phyloP scores from a whole-genome alignment of 192 early-diverging fungal genomes.

The Thamnidium elegans region DNA sequence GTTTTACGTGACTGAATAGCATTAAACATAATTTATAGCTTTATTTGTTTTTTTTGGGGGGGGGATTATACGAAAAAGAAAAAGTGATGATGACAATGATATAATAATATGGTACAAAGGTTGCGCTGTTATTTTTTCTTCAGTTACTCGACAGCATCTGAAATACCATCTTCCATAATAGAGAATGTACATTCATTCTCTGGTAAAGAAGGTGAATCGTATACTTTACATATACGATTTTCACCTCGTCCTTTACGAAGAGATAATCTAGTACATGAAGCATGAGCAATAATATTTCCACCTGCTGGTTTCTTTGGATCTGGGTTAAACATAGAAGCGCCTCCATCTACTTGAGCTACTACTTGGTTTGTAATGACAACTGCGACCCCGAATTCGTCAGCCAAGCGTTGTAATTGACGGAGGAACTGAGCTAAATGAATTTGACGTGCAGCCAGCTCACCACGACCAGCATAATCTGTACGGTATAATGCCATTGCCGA shows the following conservation, averaged over 20 bases:
- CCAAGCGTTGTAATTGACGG: conserved; percentile 78
- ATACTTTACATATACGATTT: conserved; percentile 94
- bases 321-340: conserved; percentile 80
- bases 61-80: too few relatives aligned
- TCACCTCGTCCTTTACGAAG: conserved; percentile 90
- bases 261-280: conserved; percentile 92
- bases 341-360: conserved; percentile 91
- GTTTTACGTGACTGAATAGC: too few relatives aligned
- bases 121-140: too few relatives aligned
- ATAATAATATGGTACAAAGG: too few relatives aligned
- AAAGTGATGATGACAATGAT: too few relatives aligned
- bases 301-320: conserved; percentile 97
- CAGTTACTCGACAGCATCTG: conserved; percentile 73
- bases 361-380: conserved; percentile 99
- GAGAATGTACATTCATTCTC: conserved; percentile 92
- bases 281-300: conserved; percentile 97
- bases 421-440: conserved; percentile 94
- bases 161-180: conserved; percentile 87
- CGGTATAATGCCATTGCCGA: conserved; percentile 91
- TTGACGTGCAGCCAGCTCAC: conserved; percentile 92
- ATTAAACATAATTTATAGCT: too few relatives aligned
- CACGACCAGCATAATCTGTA: conserved; percentile 94
- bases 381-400: conserved; percentile 97
- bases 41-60: too few relatives aligned
- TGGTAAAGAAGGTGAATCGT: conserved; percentile 93